Conservation (phyloP, 164 flowering plant genomes). For the Cinnamomum micranthum region DNA sequence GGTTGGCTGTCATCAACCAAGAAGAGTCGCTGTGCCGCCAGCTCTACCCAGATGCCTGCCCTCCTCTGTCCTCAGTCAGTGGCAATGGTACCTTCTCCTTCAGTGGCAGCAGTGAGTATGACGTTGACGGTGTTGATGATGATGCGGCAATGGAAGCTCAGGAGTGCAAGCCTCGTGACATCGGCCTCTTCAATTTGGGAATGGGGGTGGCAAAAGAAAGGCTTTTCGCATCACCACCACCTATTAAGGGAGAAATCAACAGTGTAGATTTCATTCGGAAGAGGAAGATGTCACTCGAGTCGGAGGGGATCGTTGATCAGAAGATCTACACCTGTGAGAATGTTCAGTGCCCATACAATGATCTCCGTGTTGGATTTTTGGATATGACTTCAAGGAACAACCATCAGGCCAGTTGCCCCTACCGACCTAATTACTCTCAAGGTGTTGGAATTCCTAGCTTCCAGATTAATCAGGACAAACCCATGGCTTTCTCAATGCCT, state of each 20-base stretch:
- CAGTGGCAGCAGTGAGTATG: conserved; percentile 34
- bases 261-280: conserved; percentile 25
- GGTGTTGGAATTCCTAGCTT: conserved; percentile 24
- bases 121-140: conserved; percentile 42
- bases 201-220: conserved; percentile 16
- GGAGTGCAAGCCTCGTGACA: conserved; percentile 31
- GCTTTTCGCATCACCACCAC: conserved; percentile 14
- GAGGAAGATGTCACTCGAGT: conserved; percentile 39
- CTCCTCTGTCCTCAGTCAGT: conserved; percentile 24
- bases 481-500: conserved; percentile 27
- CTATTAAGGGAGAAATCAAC: conserved; percentile 33
- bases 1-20: conserved; percentile 58
- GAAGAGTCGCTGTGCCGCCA: conserved; percentile 47
- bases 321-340: conserved; percentile 43
- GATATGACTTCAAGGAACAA: conserved; percentile 48
- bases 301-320: conserved; percentile 23
- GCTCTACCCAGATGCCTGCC: conserved; percentile 48
- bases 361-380: conserved; percentile 37
- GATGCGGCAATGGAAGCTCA: conserved; percentile 23
- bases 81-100: conserved; percentile 24
- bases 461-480: conserved; percentile 26
- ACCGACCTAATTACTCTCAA: conserved; percentile 16
- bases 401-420: conserved; percentile 46
- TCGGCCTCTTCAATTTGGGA: conserved; percentile 23
- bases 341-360: conserved; percentile 41